These are phyloP conservation scores for Ambrosia hybrid DNA, from an alignment of 140 eudicot species.

Conservation along the genomic window DNA sequence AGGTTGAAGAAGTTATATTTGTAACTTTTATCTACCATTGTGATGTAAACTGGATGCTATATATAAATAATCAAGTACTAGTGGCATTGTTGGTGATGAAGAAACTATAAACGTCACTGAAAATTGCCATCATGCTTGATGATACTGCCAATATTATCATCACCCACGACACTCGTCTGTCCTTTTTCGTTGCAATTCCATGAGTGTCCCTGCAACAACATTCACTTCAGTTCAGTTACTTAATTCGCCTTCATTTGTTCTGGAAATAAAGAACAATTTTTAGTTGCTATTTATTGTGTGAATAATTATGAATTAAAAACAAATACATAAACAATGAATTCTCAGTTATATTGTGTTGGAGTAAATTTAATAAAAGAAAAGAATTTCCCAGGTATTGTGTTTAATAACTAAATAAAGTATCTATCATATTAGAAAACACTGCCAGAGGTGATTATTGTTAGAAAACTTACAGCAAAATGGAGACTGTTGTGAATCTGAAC, in stretches of 20 bases:
- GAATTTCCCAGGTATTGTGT: neutral
- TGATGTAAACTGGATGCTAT: neutral
- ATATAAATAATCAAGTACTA: neutral
- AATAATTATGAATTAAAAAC: too few species aligned
- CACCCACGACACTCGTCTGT: constrained; percentile 66
- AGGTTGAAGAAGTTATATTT: constrained; percentile 2
- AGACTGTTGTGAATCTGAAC: too few species aligned
- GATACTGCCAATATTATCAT: constrained; percentile 80
- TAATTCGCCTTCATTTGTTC: neutral
- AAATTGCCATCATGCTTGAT: constrained; percentile 82
- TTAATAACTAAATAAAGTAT: neutral
- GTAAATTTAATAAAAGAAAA: too few species aligned
- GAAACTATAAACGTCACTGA: constrained; percentile 63
- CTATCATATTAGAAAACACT: neutral
- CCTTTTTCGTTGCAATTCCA: constrained; percentile 66
- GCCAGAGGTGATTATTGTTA: neutral
- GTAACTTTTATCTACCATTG: neutral
- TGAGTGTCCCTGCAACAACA: constrained; percentile 64
- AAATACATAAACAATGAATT: too few species aligned
- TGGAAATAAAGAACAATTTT: neutral
- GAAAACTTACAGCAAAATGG: too few species aligned
- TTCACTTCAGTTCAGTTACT: neutral
- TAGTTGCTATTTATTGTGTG: too few species aligned
- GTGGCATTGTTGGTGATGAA: constrained; percentile 26
- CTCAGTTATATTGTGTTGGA: too few species aligned